Conservation (phyloP, 73 alveolate genomes). For the Paramecium caudatum region DNA sequence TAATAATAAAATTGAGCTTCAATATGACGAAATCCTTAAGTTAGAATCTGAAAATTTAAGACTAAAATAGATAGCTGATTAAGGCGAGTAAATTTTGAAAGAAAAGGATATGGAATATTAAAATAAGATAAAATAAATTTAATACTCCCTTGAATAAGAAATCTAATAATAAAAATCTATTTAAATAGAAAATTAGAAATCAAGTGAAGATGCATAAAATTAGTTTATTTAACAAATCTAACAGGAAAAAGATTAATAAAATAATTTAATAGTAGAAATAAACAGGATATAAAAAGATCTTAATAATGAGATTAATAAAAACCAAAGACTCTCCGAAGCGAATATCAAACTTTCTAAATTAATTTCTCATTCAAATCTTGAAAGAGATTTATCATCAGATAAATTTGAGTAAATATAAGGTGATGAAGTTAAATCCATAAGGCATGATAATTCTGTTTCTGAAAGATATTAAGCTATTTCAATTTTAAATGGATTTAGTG, state of each 20-base stretch:
- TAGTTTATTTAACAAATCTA: background rate
- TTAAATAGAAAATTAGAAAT: background rate
- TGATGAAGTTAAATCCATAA: conserved; percentile 12
- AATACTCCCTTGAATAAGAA: background rate
- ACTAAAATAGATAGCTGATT: background rate
- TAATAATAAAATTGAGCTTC: too few species aligned
- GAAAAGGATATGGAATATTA: background rate
- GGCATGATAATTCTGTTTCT: background rate
- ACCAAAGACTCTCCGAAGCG: background rate
- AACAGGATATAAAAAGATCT: conserved; percentile 1
- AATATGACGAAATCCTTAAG: background rate
- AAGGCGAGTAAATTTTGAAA: background rate
- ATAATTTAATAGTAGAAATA: background rate
- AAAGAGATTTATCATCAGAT: background rate
- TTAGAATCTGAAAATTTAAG: background rate
- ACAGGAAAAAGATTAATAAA: background rate
- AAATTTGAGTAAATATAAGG: background rate
- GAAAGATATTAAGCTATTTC: background rate
- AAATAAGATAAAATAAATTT: background rate
- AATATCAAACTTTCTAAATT: background rate
- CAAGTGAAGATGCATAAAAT: background rate
- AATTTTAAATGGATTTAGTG: background rate
- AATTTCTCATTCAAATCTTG: background rate
- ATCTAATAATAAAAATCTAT: background rate
- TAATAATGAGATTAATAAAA: background rate